These are phyloP conservation scores for Lithohypha guttulata DNA, from an alignment of 2,329 filamentous ascomycete species.

Conservation along the genomic window DNA sequence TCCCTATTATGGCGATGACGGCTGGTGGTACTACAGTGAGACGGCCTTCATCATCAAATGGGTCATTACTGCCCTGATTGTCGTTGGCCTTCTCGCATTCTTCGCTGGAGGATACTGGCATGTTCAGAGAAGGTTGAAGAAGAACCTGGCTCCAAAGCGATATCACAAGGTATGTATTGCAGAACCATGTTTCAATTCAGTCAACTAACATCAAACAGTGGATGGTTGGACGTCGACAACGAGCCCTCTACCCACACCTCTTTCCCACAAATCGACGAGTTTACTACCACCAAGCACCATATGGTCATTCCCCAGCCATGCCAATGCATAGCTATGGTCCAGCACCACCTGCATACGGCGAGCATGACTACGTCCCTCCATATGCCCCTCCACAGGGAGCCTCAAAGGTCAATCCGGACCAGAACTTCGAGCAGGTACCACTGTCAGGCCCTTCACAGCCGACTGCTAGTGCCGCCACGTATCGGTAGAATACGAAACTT, in stretches of 20 bases:
- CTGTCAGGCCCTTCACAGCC: slow-evolving; percentile 8
- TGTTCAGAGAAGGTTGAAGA: slow-evolving; percentile 54
- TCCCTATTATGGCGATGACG: neutral
- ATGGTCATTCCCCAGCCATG: slow-evolving; percentile 17
- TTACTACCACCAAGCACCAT: slow-evolving; percentile 5
- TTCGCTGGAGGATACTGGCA: slow-evolving; percentile 60
- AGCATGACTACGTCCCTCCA: slow-evolving; percentile 19
- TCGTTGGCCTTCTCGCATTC: slow-evolving; percentile 49
- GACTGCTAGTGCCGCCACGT: slow-evolving; percentile 6
- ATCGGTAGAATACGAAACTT: too few species aligned
- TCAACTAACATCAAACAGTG: slow-evolving; percentile 24
- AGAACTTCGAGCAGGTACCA: slow-evolving; percentile 15
- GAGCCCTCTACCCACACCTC: slow-evolving; percentile 26
- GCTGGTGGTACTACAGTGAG: slow-evolving; percentile 22
- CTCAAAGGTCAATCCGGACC: slow-evolving; percentile 23
- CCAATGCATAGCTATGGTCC: slow-evolving; percentile 16
- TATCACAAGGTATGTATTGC: slow-evolving; percentile 55
- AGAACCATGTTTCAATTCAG: neutral
- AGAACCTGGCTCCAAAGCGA: slow-evolving; percentile 52
- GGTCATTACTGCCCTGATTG: slow-evolving; percentile 53
- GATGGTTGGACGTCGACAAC: slow-evolving; percentile 31
- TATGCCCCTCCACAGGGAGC: slow-evolving; percentile 21
- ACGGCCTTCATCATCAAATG: slow-evolving; percentile 59
- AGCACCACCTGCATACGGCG: slow-evolving; percentile 15
- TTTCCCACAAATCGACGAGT: slow-evolving; percentile 10